These are phyloP conservation scores for Dimargaris cristalligena DNA, from an alignment of 192 early-diverging fungal species.

Conservation along the genomic window DNA sequence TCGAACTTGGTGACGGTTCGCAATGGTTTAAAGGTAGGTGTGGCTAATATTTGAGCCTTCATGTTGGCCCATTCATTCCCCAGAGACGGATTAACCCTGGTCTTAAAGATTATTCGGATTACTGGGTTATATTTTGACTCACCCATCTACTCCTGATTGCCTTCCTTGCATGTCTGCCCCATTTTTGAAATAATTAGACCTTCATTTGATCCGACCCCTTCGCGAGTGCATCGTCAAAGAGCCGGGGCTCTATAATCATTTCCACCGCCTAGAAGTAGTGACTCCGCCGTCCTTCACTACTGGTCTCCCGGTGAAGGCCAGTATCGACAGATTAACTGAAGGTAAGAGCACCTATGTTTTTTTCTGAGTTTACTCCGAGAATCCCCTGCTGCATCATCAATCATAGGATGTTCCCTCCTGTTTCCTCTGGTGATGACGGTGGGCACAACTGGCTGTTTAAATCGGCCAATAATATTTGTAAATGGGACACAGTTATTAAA, in stretches of 20 bases:
- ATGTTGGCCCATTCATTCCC: not conserved
- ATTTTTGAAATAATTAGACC: constrained; percentile 11
- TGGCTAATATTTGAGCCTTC: not conserved
- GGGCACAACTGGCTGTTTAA: not conserved
- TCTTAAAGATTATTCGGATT: not conserved
- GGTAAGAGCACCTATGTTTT: constrained; percentile 18
- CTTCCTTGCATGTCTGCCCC: constrained; percentile 2
- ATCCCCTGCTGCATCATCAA: no score
- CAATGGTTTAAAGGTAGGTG: constrained; percentile 29
- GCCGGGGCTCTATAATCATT: not conserved
- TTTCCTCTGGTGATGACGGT: not conserved
- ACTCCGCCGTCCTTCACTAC: constrained; percentile 4
- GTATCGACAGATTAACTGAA: constrained; percentile 46
- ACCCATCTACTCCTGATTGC: not conserved
- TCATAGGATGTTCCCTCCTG: constrained; percentile 10
- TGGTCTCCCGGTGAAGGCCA: constrained; percentile 12
- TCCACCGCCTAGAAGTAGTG: not conserved
- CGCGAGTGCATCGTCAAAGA: constrained; percentile 8
- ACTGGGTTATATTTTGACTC: not conserved
- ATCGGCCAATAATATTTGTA: not conserved
- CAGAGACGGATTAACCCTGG: not conserved
- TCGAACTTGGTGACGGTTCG: constrained; percentile 47
- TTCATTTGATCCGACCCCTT: constrained; percentile 3
- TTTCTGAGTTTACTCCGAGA: not conserved
- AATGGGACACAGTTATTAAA: not conserved